These are phyloP conservation scores for Penicillium roqueforti DNA, from an alignment of 495 filamentous ascomycete genomes.

Conservation along the genomic window DNA sequence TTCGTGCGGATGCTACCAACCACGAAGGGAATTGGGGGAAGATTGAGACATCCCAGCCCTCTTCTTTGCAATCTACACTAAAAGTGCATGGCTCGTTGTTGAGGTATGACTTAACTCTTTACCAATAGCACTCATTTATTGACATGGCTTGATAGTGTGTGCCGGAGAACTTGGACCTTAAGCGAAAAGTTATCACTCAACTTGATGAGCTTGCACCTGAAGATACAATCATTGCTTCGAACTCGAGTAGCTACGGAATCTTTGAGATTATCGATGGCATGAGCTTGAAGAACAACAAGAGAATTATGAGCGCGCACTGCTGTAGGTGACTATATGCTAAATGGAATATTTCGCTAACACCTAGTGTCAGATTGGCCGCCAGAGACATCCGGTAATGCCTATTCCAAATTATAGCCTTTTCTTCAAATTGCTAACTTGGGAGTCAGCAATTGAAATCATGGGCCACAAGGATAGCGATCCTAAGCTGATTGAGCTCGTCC, in stretches of 20 bases:
- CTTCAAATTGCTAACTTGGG: neutral
- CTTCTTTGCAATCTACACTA: slow-evolving; percentile 13
- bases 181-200: slow-evolving; percentile 26
- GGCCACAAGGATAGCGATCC: slow-evolving; percentile 29
- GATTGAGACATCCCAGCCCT: slow-evolving; percentile 14
- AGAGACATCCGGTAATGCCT: slow-evolving; percentile 31
- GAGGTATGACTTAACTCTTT: slow-evolving; percentile 21
- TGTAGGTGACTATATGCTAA: slow-evolving; percentile 21
- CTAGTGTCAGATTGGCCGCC: slow-evolving; percentile 35
- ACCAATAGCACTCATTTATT: neutral
- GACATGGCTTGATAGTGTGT: slow-evolving; percentile 25
- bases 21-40: slow-evolving; percentile 14
- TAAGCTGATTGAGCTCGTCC: slow-evolving; percentile 20
- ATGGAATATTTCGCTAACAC: neutral
- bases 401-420: neutral
- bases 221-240: slow-evolving; percentile 35
- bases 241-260: slow-evolving; percentile 39
- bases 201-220: slow-evolving; percentile 26
- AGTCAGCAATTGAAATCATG: slow-evolving; percentile 39
- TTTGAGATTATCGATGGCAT: slow-evolving; percentile 32
- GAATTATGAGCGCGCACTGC: slow-evolving; percentile 34
- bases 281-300: slow-evolving; percentile 17
- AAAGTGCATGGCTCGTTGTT: slow-evolving; percentile 31
- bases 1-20: slow-evolving; percentile 14
- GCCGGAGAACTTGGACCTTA: slow-evolving; percentile 29